Evolutionary conservation across 2,329 filamentous ascomycete genomes (phyloP).

Genomic region (Penicillium sp.): DNA sequence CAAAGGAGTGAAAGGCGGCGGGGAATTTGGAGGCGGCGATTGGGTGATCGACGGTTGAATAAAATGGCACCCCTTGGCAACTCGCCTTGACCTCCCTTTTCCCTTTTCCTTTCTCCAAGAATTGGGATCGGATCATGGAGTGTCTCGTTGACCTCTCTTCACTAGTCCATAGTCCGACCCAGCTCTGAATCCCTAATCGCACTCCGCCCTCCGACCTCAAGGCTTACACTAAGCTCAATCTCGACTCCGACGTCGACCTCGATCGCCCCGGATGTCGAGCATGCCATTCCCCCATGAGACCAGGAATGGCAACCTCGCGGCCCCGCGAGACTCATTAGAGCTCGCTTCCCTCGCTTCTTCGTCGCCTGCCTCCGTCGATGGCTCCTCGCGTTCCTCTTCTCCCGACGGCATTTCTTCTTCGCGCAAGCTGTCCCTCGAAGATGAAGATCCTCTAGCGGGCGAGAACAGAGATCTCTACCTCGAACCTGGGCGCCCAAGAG

Average conservation of each 20-base stretch:
- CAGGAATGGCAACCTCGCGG: slow-evolving; percentile 30
- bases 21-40: slow-evolving; percentile 19
- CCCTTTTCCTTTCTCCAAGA: background rate
- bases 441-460: slow-evolving; percentile 70
- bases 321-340: slow-evolving; percentile 86
- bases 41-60: slow-evolving; percentile 19
- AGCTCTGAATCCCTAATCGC: slow-evolving; percentile 1
- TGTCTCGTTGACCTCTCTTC: slow-evolving; percentile 3
- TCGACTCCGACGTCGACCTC: background rate
- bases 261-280: slow-evolving; percentile 31
- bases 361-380: slow-evolving; percentile 62
- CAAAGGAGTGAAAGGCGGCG: slow-evolving; percentile 7
- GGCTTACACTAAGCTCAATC: background rate
- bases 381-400: slow-evolving; percentile 69
- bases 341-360: slow-evolving; percentile 91
- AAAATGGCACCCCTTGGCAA: slow-evolving; percentile 18
- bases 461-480: slow-evolving; percentile 50
- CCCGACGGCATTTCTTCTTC: slow-evolving; percentile 90
- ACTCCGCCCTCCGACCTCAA: background rate
- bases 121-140: slow-evolving; percentile 10
- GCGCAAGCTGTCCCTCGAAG: slow-evolving; percentile 80
- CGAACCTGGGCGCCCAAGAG: slow-evolving; percentile 49
- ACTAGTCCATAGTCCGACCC: slow-evolving; percentile 4
- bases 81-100: slow-evolving; percentile 1
- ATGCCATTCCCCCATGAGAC: slow-evolving; percentile 30